Evolutionary conservation across 176 grass and related monocot species (phyloP).

Genomic region (Aechmea fasciata): DNA sequence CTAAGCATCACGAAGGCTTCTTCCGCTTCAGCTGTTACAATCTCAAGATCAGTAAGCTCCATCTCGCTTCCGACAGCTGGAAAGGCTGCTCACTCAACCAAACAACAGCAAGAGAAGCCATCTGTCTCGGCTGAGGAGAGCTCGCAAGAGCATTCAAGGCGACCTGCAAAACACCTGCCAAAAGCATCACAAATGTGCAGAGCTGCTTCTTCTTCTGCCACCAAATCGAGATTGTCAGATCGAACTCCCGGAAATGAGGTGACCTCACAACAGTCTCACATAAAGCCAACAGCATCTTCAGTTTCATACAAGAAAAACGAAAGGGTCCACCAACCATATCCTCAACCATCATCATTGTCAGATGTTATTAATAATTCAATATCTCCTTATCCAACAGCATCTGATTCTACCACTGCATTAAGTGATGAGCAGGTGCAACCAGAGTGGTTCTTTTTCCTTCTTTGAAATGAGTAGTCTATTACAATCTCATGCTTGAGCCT

Average conservation of each 20-base stretch:
- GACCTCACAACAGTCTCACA: constrained; percentile 42
- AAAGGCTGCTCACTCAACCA: constrained; percentile 27
- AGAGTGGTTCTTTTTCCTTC: constrained; percentile 6
- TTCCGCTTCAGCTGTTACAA: constrained; percentile 39
- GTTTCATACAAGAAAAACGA: constrained; percentile 65
- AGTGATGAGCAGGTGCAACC: constrained; percentile 87
- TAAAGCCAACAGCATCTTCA: constrained; percentile 35
- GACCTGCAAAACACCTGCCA: constrained; percentile 47
- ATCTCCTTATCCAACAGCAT: constrained; percentile 26
- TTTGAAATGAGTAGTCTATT: neutral
- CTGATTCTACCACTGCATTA: constrained; percentile 49
- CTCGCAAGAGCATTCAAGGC: constrained; percentile 34
- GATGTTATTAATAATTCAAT: constrained; percentile 40
- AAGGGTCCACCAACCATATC: constrained; percentile 37
- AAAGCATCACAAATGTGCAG: constrained; percentile 56
- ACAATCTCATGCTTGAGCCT: constrained; percentile 17
- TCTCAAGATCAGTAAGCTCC: constrained; percentile 18
- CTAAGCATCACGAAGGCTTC: constrained; percentile 40
- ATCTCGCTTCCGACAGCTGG: constrained; percentile 26
- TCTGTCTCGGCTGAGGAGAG: constrained; percentile 25
- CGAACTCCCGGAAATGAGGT: constrained; percentile 36
- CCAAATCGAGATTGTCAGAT: constrained; percentile 18
- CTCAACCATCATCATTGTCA: constrained; percentile 33
- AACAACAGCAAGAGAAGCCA: constrained; percentile 25
- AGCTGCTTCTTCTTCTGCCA: constrained; percentile 27